Conservation (phyloP, 139 green algal species). For the Desmodesmus armatus region DNA sequence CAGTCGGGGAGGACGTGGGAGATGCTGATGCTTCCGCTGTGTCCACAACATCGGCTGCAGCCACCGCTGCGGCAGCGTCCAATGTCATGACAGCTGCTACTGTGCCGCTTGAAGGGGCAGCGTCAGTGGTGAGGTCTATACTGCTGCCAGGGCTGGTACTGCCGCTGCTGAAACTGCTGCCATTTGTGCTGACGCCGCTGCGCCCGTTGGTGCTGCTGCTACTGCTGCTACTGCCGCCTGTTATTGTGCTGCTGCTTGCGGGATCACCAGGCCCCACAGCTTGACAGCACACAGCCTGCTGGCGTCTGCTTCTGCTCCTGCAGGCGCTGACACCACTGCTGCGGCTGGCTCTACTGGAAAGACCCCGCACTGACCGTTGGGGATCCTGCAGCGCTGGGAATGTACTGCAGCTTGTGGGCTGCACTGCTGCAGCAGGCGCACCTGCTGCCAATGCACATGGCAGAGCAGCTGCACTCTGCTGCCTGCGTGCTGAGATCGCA, state of each 20-base stretch:
- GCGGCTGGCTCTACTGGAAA: too few relatives aligned
- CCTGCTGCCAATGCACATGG: too few relatives aligned
- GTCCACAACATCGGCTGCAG: neutral
- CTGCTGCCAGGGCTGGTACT: neutral
- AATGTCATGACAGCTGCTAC: slow-evolving; percentile 2
- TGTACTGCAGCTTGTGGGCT: too few relatives aligned
- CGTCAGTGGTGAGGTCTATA: neutral
- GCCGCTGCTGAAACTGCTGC: neutral
- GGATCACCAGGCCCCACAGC: neutral
- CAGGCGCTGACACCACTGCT: slow-evolving; percentile 6
- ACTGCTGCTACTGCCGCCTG: neutral
- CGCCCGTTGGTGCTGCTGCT: neutral
- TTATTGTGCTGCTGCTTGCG: neutral
- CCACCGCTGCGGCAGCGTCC: neutral
- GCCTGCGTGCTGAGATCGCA: too few relatives aligned
- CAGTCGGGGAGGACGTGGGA: neutral
- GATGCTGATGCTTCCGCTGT: neutral
- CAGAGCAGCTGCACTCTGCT: too few relatives aligned
- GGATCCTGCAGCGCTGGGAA: too few relatives aligned
- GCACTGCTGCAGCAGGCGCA: too few relatives aligned
- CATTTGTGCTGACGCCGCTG: neutral
- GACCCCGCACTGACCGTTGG: too few relatives aligned
- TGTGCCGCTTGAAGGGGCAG: neutral
- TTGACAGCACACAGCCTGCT: neutral
- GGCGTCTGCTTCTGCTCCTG: neutral